phyloP scores from a whole-genome alignment of 169 alveolate species.

The Babesia bovis region DNA sequence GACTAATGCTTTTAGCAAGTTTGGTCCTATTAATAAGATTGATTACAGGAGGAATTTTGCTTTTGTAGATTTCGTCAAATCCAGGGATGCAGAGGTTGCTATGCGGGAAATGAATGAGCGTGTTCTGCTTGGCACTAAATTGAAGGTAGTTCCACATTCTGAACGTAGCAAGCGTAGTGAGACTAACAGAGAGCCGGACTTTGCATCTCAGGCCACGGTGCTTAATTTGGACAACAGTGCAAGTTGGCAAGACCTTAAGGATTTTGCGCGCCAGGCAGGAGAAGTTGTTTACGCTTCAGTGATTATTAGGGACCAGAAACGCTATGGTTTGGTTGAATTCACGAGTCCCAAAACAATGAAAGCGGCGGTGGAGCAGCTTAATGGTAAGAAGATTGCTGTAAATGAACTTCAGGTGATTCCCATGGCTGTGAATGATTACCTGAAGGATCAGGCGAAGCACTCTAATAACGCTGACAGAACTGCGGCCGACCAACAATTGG shows the following conservation, averaged over 20 bases:
- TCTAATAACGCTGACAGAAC: neutral
- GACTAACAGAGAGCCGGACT: slow-evolving; percentile 60
- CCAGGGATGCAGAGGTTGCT: slow-evolving; percentile 70
- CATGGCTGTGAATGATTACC: slow-evolving; percentile 59
- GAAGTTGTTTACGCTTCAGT: slow-evolving; percentile 81
- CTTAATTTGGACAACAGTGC: slow-evolving; percentile 81
- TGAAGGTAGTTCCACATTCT: slow-evolving; percentile 78
- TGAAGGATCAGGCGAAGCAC: slow-evolving; percentile 5
- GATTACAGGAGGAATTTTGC: slow-evolving; percentile 82
- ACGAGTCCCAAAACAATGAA: slow-evolving; percentile 71
- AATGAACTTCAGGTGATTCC: slow-evolving; percentile 62
- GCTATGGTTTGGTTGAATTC: slow-evolving; percentile 81
- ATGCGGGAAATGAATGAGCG: slow-evolving; percentile 71
- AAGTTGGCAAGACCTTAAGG: slow-evolving; percentile 85
- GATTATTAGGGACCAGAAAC: slow-evolving; percentile 69
- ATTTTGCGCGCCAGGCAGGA: slow-evolving; percentile 84
- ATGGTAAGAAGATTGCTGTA: slow-evolving; percentile 70
- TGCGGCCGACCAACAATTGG: neutral
- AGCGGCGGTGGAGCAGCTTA: slow-evolving; percentile 73
- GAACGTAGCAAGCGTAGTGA: slow-evolving; percentile 57
- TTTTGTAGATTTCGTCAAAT: slow-evolving; percentile 76
- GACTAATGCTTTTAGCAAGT: slow-evolving; percentile 72
- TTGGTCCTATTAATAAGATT: slow-evolving; percentile 76
- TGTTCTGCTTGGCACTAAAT: slow-evolving; percentile 65
- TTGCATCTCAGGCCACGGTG: slow-evolving; percentile 70